Evolutionary conservation across 768 basidiomycete species (phyloP), one percentile per base, ranked within the genome.

Genomic region (Epithele typhae): DNA sequence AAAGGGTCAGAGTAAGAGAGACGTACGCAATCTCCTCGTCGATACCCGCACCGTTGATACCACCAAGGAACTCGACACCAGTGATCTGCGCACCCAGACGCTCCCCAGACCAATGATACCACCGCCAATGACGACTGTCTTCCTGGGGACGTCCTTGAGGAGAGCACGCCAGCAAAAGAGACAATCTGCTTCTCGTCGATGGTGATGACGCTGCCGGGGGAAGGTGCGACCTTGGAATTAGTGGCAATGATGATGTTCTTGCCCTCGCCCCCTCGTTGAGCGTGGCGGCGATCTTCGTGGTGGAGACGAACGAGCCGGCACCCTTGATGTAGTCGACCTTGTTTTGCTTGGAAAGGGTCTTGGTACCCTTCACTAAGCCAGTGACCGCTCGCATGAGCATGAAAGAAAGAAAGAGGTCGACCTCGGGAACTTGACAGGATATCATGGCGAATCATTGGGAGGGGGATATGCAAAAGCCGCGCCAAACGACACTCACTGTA

Each of bases 251-350:
- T 82, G 63, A 95, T 68, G 68, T 96, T 96, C 77, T 94, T 95
- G 19, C 84, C 79, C 56, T 92, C 86, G 25, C 98, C 74, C 60
- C 93, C 15, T 92, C 88, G 58, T 81, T 79, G 24, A 97, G 79
- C 45, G 81, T 65, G 42, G 98, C 87, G 23, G 85, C 70, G 48
- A 99, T 73, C 25, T 75, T 73, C 37, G 72, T 88, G 1, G 88
- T 73, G 0, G 87, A 86, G 17, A 84, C 70, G 67, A 98, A 98
- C 1, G 93, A 93, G 3, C 82, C 96, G 22, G 84, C 51, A 37
- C 96, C 96, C 71, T 96, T 96, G 78, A 95, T 87, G 72, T 97
- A 98, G 67, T 97, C 93, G 56, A 99, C 91, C 64, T 94, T 94
- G 77, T 98, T 92, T 64, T 95, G 89, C 70, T 89, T 92, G 80